These are phyloP conservation scores for Lichtheimia ornata DNA, from an alignment of 371 early-diverging fungal genomes.

Conservation along the genomic window DNA sequence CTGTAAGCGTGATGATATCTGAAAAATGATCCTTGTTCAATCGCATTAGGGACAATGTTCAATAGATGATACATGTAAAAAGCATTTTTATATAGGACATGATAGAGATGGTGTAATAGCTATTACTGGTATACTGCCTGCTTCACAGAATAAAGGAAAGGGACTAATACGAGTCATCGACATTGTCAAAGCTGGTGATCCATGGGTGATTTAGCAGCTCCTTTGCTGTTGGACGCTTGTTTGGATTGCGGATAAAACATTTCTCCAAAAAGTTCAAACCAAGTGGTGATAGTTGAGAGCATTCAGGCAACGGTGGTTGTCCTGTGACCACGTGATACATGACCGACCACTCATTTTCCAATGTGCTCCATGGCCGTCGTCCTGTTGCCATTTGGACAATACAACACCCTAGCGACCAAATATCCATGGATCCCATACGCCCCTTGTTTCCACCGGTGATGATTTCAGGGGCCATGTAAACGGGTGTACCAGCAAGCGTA, in stretches of 20 bases:
- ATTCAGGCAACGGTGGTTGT: slow-evolving; percentile 73
- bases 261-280: slow-evolving; percentile 77
- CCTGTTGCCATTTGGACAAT: slow-evolving; percentile 96
- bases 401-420: slow-evolving; percentile 94
- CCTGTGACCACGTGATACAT: slow-evolving; percentile 83
- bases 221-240: slow-evolving; percentile 74
- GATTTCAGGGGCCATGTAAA: slow-evolving; percentile 97
- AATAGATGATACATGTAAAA: too few relatives aligned
- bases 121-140: too few relatives aligned
- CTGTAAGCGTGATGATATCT: too few relatives aligned
- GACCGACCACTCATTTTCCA: slow-evolving; percentile 94
- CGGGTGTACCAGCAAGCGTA: slow-evolving; percentile 91
- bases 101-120: too few relatives aligned
- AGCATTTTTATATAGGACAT: neutral
- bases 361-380: slow-evolving; percentile 86
- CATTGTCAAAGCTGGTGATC: slow-evolving; percentile 47
- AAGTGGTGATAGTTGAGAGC: slow-evolving; percentile 57
- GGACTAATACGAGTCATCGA: too few relatives aligned
- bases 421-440: slow-evolving; percentile 86
- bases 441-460: slow-evolving; percentile 80
- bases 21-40: too few relatives aligned
- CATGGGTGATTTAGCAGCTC: slow-evolving; percentile 78
- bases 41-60: too few relatives aligned
- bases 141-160: too few relatives aligned
- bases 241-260: slow-evolving; percentile 78